Evolutionary conservation across 2,329 filamentous ascomycete genomes (phyloP).

Genomic region (Cercospora sojina): DNA sequence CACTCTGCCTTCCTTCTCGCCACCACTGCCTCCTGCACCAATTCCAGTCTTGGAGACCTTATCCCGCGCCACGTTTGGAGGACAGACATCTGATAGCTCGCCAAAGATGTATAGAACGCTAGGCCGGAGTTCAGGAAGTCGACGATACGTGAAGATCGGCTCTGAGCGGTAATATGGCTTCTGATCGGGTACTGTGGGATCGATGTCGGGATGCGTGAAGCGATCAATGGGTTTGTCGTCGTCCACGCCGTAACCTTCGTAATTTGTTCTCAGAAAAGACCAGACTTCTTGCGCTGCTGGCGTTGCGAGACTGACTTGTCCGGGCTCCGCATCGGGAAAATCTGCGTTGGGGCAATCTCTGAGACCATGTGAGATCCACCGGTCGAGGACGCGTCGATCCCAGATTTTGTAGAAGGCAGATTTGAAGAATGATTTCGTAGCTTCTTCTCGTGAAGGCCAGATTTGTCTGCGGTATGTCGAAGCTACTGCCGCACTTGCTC

Average conservation of each 20-base stretch:
- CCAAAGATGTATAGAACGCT: constrained; percentile 70
- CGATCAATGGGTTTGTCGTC: constrained; percentile 35
- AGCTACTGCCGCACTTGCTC: constrained; percentile 42
- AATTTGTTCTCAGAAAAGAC: constrained; percentile 67
- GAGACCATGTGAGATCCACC: constrained; percentile 72
- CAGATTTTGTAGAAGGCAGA: constrained; percentile 77
- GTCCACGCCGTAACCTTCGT: constrained; percentile 30
- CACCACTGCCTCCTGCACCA: constrained; percentile 67
- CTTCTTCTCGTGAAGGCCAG: constrained; percentile 75
- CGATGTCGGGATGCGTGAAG: constrained; percentile 47
- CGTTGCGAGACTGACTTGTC: constrained; percentile 70
- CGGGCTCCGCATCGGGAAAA: constrained; percentile 44
- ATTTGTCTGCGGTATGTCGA: constrained; percentile 73
- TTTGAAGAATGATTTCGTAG: constrained; percentile 64
- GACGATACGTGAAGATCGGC: constrained; percentile 54
- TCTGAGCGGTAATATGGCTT: constrained; percentile 68
- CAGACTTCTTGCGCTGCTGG: constrained; percentile 86
- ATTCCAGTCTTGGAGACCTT: constrained; percentile 64
- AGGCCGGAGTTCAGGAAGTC: constrained; percentile 62
- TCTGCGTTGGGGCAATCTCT: constrained; percentile 61
- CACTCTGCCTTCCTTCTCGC: constrained; percentile 63
- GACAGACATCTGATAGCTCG: constrained; percentile 56
- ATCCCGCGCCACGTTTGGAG: constrained; percentile 49
- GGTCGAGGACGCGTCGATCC: constrained; percentile 76
- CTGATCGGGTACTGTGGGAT: constrained; percentile 31